Base-by-base conservation (phyloP, 164 flowering plant species). In the Annona cherimola region DNA sequence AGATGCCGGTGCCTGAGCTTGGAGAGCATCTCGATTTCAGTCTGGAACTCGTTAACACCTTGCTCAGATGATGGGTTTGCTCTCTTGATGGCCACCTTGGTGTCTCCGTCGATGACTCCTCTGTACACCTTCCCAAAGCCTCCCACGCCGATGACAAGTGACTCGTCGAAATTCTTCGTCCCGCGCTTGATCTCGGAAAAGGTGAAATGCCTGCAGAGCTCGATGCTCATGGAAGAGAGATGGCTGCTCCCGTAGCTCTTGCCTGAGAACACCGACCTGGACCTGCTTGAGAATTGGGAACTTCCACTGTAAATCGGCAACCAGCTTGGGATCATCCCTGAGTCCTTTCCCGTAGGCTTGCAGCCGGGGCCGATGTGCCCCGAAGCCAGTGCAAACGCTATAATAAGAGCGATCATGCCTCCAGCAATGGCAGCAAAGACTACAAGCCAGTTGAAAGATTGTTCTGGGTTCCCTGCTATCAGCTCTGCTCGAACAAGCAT, bases 81-180 rank as follows among this genome's bases (percentile, higher is more conserved):
- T 80, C 90, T 81, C 73, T 89, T 89, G 8, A 89, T 84, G 3
- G 91, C 93, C 8, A 89, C 93, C 41, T 79, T 76, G 1, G 80
- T 81, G 39, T 75, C 82, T 68, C 86, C 86, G 66, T 87, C 92
- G 42, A 88, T 72, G 42, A 79, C 71, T 4, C 89, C 92, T 69
- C 70, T 81, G 70, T 83, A 88, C 5, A 88, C 91, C 79, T 86
- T 88, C n/a, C 91, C 91, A 62, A 86, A 86, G 2, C 92, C 92
- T 66, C 92, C 92, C 20, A 88, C 89, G 1, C 92, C 90, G 14
- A 88, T 82, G 5, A 86, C 89, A 7, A 79, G 69, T 4, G 87
- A 82, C 76, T 88, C 89, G 14, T 83, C 79, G 26, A 88, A 88
- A 76, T 84, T 84, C 60, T 80, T 83, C 2, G 88, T 86, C 7